These are phyloP conservation scores for Macrolepiota albuminosa DNA, from an alignment of 768 basidiomycete genomes.

Conservation along the genomic window DNA sequence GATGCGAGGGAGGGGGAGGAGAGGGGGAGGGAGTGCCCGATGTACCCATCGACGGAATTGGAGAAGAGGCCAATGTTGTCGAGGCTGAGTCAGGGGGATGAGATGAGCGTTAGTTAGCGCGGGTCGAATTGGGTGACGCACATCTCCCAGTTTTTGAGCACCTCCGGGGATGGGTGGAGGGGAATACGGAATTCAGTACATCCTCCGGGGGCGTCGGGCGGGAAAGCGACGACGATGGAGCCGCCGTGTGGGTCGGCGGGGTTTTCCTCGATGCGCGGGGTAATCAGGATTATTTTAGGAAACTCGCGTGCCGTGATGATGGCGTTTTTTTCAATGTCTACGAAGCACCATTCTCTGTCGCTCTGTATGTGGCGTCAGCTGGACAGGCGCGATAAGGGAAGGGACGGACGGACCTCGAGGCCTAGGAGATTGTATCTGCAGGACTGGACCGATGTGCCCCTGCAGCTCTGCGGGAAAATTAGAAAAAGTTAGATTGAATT, in stretches of 20 bases:
- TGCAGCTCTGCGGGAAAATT: conserved; percentile 52
- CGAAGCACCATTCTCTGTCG: conserved; percentile 68
- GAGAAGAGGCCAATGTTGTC: conserved; percentile 49
- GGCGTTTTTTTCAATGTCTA: conserved; percentile 46
- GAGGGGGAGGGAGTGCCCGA: conserved; percentile 42
- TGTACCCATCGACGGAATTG: conserved; percentile 57
- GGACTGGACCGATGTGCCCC: conserved; percentile 55
- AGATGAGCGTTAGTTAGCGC: neutral
- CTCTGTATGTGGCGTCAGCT: conserved; percentile 34
- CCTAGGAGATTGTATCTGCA: conserved; percentile 58
- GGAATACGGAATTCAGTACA: conserved; percentile 58
- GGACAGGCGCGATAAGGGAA: neutral
- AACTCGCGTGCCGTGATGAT: conserved; percentile 68
- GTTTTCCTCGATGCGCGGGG: conserved; percentile 48
- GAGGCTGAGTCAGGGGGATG: conserved; percentile 32
- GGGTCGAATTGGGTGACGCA: conserved; percentile 25
- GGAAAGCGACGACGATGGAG: conserved; percentile 52
- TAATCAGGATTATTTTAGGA: conserved; percentile 63
- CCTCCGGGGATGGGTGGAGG: conserved; percentile 46
- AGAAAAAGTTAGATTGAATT: neutral
- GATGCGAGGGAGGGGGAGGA: conserved; percentile 54
- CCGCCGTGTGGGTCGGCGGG: conserved; percentile 41
- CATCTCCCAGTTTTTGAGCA: conserved; percentile 52
- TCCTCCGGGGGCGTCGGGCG: conserved; percentile 49
- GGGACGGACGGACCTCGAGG: conserved; percentile 46